Conservation (phyloP, 2,329 filamentous ascomycete species). For the Fusarium longipes region DNA sequence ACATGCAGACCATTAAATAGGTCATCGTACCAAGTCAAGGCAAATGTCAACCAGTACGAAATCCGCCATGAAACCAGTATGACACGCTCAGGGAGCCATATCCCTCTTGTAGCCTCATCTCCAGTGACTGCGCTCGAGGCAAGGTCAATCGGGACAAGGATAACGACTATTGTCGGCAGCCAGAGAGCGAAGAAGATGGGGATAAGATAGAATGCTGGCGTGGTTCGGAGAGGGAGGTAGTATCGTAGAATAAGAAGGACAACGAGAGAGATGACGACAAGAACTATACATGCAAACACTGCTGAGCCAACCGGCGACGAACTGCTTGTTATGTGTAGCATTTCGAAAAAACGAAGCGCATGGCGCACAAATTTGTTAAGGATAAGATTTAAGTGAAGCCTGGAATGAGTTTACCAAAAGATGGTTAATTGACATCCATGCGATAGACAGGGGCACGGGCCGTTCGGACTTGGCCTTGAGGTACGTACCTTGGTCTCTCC, state of each 20-base stretch:
- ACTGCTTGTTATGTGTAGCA: slow-evolving; percentile 62
- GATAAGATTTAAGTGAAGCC: slow-evolving; percentile 35
- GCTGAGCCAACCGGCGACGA: slow-evolving; percentile 79
- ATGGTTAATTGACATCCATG: slow-evolving; percentile 28
- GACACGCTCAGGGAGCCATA: slow-evolving; percentile 85
- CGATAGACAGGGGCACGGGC: slow-evolving; percentile 43
- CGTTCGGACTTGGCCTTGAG: slow-evolving; percentile 21
- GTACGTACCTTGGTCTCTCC: slow-evolving; percentile 17
- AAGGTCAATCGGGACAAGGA: slow-evolving; percentile 95
- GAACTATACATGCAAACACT: slow-evolving; percentile 78
- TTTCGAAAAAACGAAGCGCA: slow-evolving; percentile 53
- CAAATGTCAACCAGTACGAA: slow-evolving; percentile 96
- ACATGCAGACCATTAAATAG: background rate
- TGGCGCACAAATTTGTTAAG: slow-evolving; percentile 46
- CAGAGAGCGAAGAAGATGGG: slow-evolving; percentile 97
- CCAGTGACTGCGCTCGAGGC: slow-evolving; percentile 83
- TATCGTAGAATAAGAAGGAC: slow-evolving; percentile 88
- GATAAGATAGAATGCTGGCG: slow-evolving; percentile 87
- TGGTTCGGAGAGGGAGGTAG: slow-evolving; percentile 90
- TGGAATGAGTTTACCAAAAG: slow-evolving; percentile 15
- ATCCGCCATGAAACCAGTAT: slow-evolving; percentile 93
- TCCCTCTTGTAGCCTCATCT: slow-evolving; percentile 77
- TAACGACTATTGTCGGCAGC: slow-evolving; percentile 88
- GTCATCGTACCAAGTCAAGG: slow-evolving; percentile 81
- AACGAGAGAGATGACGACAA: slow-evolving; percentile 77